Base-by-base conservation (phyloP, 805 yeast genomes). In the Priceomyces fermenticarens region DNA sequence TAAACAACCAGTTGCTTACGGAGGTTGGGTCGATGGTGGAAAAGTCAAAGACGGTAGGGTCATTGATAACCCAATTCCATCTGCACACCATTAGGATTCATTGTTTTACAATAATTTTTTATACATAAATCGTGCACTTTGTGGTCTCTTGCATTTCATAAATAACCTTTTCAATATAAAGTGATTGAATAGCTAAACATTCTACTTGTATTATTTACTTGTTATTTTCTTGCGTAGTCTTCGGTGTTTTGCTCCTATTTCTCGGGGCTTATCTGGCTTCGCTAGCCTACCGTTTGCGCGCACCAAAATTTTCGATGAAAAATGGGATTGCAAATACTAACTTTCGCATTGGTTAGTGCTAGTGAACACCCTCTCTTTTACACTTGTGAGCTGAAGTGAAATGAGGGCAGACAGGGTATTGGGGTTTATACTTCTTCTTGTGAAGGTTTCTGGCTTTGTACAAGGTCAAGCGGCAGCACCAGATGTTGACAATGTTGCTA, bases 11-110 rank as follows among this genome's bases (percentile, higher is more conserved):
- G 62, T 71, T 46, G 49, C 65, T 15, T 72, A 74, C 45, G 96
- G 96, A 58, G 96, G 96, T 32, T 87, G 96, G 96, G 73, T 78
- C 46, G 73, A 75, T 30, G 72, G 63, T 25, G 78, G 86, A 37
- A 69, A 71, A 40, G 72, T 86, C 36, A 62, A 63, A 47, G 80
- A 80, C 40, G 95, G 95, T 47, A 59, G 59, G 41, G 86, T 84
- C 36, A 68, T 75, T 35, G 86, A 82, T 36, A 72, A 79, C 53
- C 83, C 84, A 40, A 49, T 73, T 39, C 82, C 82, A 33, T 57
- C 66, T 35, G 58, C 58, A 44, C 73, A 69, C 53, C 65, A 66
- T 38, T 58, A 50, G 44, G 28, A 10, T 28, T 4, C 9, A 11
- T 32, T 16, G 12, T 29, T 9, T 9, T 29, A 7, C 25, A 32